Conservation (phyloP, 208 protist species). For the Crithidia mellificae region DNA sequence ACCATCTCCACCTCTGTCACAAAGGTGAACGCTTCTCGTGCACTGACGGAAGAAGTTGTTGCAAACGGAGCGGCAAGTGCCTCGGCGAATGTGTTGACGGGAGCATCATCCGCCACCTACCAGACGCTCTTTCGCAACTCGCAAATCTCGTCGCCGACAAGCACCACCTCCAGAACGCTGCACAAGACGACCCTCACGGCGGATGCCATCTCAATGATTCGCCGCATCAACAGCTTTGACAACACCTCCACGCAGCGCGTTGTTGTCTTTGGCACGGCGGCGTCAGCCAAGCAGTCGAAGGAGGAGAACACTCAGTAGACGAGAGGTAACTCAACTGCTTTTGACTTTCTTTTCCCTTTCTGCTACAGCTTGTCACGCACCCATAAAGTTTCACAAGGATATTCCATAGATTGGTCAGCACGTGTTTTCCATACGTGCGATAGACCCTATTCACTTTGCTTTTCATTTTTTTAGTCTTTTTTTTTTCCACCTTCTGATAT, state of each 20-base stretch:
- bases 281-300: slow-evolving; percentile 21
- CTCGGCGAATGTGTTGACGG: not conserved
- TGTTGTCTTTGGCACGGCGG: slow-evolving; percentile 68
- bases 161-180: slow-evolving; percentile 22
- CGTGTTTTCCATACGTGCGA: not conserved
- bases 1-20: not conserved
- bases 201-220: slow-evolving; percentile 81
- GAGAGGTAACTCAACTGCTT: not conserved
- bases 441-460: not conserved
- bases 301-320: slow-evolving; percentile 2
- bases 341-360: slow-evolving; percentile 2
- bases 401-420: not conserved
- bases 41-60: not conserved
- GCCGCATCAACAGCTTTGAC: slow-evolving; percentile 81
- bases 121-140: slow-evolving; percentile 1
- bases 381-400: too few species aligned
- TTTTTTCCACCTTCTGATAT: not conserved
- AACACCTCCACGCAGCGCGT: slow-evolving; percentile 73
- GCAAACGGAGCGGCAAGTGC: not conserved
- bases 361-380: too few species aligned
- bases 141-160: not conserved
- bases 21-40: not conserved
- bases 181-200: slow-evolving; percentile 45
- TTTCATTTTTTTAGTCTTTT: slow-evolving; percentile 11
- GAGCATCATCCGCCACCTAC: not conserved